Conservation (phyloP, 163 green algal species). For the Coccomyxa subellipsoidea region DNA sequence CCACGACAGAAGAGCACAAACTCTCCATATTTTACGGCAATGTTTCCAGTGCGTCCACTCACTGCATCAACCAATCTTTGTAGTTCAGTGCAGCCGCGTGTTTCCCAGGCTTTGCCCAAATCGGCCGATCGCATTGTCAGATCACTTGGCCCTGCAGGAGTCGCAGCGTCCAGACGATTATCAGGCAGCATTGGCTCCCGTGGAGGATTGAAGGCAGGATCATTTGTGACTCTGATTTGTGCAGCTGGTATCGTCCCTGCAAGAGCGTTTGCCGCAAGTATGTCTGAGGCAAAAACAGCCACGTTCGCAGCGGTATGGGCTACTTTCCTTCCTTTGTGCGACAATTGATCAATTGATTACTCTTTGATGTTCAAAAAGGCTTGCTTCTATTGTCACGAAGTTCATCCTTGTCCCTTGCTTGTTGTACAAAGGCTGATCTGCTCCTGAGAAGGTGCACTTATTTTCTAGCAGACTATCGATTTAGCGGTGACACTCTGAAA, state of each 20-base stretch:
- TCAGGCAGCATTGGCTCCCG: neutral
- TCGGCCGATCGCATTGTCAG: neutral
- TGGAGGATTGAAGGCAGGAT: neutral
- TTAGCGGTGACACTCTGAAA: neutral
- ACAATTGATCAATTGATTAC: neutral
- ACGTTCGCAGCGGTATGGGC: conserved; percentile 1
- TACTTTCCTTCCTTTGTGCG: neutral
- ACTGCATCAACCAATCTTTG: neutral
- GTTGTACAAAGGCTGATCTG: neutral
- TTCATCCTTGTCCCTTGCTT: too few species aligned
- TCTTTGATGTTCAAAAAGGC: neutral
- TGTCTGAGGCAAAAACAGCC: conserved; percentile 3
- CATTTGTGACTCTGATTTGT: neutral
- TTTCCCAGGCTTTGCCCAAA: neutral
- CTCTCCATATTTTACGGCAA: neutral
- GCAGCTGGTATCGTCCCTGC: neutral
- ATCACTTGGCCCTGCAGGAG: neutral
- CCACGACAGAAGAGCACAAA: neutral
- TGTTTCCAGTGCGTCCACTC: neutral
- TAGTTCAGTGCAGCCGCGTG: neutral
- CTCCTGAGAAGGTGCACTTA: neutral
- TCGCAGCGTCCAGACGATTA: neutral
- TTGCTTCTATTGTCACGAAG: neutral
- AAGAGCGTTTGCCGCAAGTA: neutral
- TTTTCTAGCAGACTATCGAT: too few species aligned